These are phyloP conservation scores for Claviceps pazoutovae DNA, from an alignment of 2,329 filamentous ascomycete species.

Conservation along the genomic window DNA sequence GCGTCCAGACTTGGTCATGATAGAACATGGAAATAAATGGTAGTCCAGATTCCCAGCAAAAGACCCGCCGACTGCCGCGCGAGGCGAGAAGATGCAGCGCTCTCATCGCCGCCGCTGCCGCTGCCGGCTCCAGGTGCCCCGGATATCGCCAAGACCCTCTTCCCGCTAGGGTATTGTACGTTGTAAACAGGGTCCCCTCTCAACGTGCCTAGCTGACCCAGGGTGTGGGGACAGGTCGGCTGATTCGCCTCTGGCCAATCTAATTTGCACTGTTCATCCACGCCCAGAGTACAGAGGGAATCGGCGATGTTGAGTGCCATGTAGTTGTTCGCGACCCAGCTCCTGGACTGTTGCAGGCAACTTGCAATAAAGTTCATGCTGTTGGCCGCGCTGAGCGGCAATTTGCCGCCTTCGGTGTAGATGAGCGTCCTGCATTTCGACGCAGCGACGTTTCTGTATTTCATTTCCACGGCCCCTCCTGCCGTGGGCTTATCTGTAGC, in stretches of 20 bases:
- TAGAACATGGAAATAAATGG: not conserved
- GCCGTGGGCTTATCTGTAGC: constrained; percentile 30
- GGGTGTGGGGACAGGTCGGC: constrained; percentile 26
- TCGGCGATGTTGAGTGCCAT: constrained; percentile 38
- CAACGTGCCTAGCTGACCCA: constrained; percentile 24
- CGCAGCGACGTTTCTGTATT: constrained; percentile 29
- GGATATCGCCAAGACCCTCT: constrained; percentile 22
- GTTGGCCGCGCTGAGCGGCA: constrained; percentile 34
- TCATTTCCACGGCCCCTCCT: constrained; percentile 35
- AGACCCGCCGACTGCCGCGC: not conserved
- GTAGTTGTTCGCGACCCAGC: constrained; percentile 35
- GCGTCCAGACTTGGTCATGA: not conserved
- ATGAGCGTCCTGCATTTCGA: constrained; percentile 35
- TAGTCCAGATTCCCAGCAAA: not conserved
- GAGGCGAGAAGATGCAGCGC: not conserved
- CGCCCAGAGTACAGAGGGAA: constrained; percentile 29
- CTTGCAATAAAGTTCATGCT: constrained; percentile 38
- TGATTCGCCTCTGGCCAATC: constrained; percentile 31
- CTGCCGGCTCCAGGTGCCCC: constrained; percentile 1
- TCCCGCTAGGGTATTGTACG: constrained; percentile 31
- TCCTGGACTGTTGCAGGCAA: constrained; percentile 26
- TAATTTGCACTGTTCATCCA: constrained; percentile 31
- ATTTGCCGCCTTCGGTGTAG: constrained; percentile 23
- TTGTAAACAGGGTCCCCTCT: constrained; percentile 29
- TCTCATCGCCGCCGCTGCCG: not conserved